Percentiles rank a stretch among this genome's conserved stretches.
Conservation (phyloP, 1,284 basidiomycete species). For the Papiliotrema nemorosa region DNA sequence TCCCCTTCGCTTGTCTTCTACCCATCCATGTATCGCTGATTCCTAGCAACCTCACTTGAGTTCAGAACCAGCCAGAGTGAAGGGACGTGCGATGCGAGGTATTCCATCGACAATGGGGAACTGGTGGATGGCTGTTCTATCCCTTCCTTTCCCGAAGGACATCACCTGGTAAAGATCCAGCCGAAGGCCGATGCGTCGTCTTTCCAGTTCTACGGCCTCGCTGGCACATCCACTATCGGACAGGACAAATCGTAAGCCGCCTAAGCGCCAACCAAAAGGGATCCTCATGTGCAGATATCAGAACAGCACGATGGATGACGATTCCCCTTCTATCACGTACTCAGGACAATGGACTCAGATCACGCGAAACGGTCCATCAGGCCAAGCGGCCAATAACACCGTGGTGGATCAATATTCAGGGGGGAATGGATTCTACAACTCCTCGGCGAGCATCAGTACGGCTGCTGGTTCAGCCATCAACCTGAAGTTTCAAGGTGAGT, state of each 20-base stretch:
- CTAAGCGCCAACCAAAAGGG: not conserved
- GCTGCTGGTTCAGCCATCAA: not conserved
- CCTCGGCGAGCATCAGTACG: conserved; percentile 10
- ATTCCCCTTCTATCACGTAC: conserved; percentile 16
- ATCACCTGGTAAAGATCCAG: conserved; percentile 21
- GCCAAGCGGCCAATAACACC: conserved; percentile 5
- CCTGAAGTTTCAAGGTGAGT: conserved; percentile 3
- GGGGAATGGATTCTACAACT: conserved; percentile 9
- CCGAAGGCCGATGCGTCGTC: not conserved
- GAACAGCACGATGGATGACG: conserved; percentile 20
- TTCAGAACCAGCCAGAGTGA: not conserved
- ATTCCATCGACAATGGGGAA: not conserved
- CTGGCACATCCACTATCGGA: conserved; percentile 4
- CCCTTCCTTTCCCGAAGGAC: conserved; percentile 14
- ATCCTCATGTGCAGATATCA: not conserved
- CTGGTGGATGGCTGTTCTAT: not conserved
- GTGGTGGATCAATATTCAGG: conserved; percentile 1
- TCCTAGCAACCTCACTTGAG: not conserved
- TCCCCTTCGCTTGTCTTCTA: not conserved
- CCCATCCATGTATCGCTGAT: not conserved
- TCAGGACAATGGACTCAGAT: conserved; percentile 21
- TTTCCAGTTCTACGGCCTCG: conserved; percentile 28
- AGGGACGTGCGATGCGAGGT: not conserved
- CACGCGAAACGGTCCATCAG: conserved; percentile 1
- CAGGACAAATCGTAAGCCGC: not conserved